phyloP scores from a whole-genome alignment of 352 stramenopile species.

The Pythium biforme region DNA sequence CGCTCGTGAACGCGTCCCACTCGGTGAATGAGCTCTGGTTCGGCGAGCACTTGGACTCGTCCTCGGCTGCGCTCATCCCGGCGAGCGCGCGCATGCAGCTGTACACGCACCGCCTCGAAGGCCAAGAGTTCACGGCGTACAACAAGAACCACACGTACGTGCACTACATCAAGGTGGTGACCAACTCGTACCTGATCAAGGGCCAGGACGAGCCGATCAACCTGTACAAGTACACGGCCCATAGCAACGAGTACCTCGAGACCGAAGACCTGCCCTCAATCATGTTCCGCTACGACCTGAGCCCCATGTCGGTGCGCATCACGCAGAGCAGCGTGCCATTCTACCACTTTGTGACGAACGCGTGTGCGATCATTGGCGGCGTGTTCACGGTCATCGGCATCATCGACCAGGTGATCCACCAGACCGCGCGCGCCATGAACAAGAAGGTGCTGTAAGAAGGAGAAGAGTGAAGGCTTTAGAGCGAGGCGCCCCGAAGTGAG shows the following conservation, averaged over 20 bases:
- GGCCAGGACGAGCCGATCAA: conserved; percentile 47
- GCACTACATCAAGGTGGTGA: conserved; percentile 99
- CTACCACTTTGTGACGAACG: conserved; percentile 83
- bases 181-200: conserved; percentile 86
- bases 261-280: conserved; percentile 83
- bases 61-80: conserved; percentile 75
- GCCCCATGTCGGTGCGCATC: conserved; percentile 94
- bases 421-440: conserved; percentile 83
- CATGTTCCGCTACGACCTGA: conserved; percentile 92
- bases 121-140: conserved; percentile 86
- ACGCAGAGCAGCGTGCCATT: conserved; percentile 88
- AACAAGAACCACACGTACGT: conserved; percentile 97
- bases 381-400: conserved; percentile 86
- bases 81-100: conserved; percentile 87
- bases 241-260: conserved; percentile 88
- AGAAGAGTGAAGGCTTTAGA: conserved; percentile 3
- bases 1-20: conserved; percentile 93
- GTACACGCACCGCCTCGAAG: conserved; percentile 94
- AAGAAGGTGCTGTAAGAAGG: conserved; percentile 86
- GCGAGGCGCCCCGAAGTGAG: not conserved
- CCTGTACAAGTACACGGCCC: conserved; percentile 90
- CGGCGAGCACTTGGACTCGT: conserved; percentile 69
- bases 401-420: conserved; percentile 83
- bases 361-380: conserved; percentile 81
- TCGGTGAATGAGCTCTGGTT: conserved; percentile 97